Percentiles rank a stretch among this genome's conserved stretches.
These are phyloP conservation scores for Oenanthe sinensis DNA, from an alignment of 129 eudicot species.

Conservation along the genomic window DNA sequence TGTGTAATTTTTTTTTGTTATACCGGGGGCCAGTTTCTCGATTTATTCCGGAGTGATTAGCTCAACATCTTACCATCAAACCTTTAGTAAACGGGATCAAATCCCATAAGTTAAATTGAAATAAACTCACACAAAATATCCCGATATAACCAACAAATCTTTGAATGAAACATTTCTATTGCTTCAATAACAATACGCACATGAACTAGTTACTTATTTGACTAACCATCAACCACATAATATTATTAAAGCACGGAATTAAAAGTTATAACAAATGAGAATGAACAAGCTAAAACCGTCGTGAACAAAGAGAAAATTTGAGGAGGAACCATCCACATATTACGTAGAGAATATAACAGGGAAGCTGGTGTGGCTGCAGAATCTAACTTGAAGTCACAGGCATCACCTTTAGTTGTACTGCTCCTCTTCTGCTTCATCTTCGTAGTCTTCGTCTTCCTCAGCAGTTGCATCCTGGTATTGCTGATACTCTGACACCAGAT, in stretches of 20 bases:
- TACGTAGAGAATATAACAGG: conserved; percentile 5
- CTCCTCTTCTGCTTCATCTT: conserved; percentile 48
- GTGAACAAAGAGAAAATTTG: background rate
- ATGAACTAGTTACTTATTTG: background rate
- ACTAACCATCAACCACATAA: background rate
- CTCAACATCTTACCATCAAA: too few species aligned
- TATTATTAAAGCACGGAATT: background rate
- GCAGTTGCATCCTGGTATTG: conserved; percentile 93
- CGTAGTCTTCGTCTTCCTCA: conserved; percentile 62
- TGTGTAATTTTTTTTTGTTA: too few species aligned
- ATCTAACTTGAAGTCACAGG: background rate
- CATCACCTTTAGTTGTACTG: conserved; percentile 19
- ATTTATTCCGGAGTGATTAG: too few species aligned
- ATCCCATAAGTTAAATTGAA: too few species aligned
- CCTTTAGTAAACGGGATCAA: too few species aligned
- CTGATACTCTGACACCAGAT: conserved; percentile 87
- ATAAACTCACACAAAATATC: too few species aligned
- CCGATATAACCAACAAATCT: too few species aligned
- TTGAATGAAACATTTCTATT: too few species aligned
- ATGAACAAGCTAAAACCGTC: background rate
- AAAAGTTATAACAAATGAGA: too few species aligned
- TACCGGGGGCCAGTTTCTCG: too few species aligned
- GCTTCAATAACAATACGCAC: conserved; percentile 18
- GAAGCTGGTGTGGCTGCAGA: background rate
- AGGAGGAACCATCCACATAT: conserved; percentile 18